Base-by-base conservation (phyloP, 2,329 filamentous ascomycete genomes). In the Aspergillus novoparasiticus region DNA sequence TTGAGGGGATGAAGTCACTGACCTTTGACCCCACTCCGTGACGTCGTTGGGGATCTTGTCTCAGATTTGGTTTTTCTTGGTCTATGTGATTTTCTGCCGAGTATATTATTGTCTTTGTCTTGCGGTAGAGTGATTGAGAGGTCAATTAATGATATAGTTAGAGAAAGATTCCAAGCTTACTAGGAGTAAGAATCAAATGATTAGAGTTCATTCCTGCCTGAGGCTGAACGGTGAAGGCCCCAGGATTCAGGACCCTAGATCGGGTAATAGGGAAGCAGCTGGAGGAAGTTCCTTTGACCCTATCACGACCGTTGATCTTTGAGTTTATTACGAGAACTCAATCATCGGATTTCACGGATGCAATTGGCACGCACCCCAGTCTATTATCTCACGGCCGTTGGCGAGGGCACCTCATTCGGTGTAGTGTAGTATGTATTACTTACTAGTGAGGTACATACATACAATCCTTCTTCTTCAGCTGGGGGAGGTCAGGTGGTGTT, bases 281-380 rank as follows among this genome's bases (percentile, higher is more conserved):
- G 6, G 21, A 30, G 10, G 6, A n/a, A 30, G 46, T 28, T 50
- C 16, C 16, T 19, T 30, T 50, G 23, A 19, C 28, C 48, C 48
- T 51, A 51, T 51, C 48, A 51, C 14, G 28, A 14, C 48, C 48
- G 48, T 51, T 51, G 14, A 32, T 32, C 48, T 51, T 51, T 32
- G 28, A 51, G 26, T 51, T 51, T 51, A 32, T 51, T 34, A 51
- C 48, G 28, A 51, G 48, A 51, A 51, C 28, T 51, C 48, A 51
- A 51, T 51, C 48, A 10, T 51, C 28, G 28, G 11, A 19, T 9
- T 51, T 30, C 48, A 51, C 30, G 28, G 28, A 51, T 51, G 16
- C 28, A 30, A 51, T 51, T 51, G 48, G 28, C 48, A 32, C 21
- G 26, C 26, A 21, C 23, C 10, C 8, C 8, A 50, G 46, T 50